phyloP scores from a whole-genome alignment of 1,284 basidiomycete genomes.

The Stereum hirsutum region DNA sequence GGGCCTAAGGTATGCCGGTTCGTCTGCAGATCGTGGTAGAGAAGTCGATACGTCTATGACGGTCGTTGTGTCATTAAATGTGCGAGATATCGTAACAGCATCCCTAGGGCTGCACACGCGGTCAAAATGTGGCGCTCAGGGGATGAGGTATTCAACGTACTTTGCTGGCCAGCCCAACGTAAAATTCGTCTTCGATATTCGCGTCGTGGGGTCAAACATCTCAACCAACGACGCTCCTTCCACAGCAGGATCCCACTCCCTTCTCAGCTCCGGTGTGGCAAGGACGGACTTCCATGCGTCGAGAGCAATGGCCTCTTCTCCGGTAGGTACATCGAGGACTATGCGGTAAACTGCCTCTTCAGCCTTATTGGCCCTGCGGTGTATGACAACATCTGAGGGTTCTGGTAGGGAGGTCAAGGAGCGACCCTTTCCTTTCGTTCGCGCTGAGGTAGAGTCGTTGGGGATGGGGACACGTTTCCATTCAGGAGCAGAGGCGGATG shows the following conservation, averaged over 20 bases:
- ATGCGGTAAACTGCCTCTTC: constrained; percentile 79
- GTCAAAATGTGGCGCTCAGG: constrained; percentile 15
- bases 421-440: constrained; percentile 53
- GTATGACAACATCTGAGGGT: constrained; percentile 55
- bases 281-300: constrained; percentile 81
- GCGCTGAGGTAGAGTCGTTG: constrained; percentile 27
- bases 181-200: constrained; percentile 86
- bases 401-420: constrained; percentile 45
- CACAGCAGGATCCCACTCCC: constrained; percentile 91
- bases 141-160: constrained; percentile 43
- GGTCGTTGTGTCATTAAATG: constrained; percentile 73
- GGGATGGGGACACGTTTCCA: constrained; percentile 62
- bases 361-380: constrained; percentile 51
- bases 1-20: constrained; percentile 89
- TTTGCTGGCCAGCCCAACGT: constrained; percentile 94
- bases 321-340: constrained; percentile 67
- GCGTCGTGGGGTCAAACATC: constrained; percentile 78
- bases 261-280: constrained; percentile 76
- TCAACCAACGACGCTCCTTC: constrained; percentile 81
- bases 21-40: constrained; percentile 86
- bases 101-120: constrained; percentile 66
- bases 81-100: constrained; percentile 86
- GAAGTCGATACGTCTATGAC: constrained; percentile 93
- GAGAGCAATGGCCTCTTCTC: constrained; percentile 54
- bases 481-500: constrained; percentile 48